phyloP scores from a whole-genome alignment of 495 filamentous ascomycete genomes.

The Cercophora scortea region DNA sequence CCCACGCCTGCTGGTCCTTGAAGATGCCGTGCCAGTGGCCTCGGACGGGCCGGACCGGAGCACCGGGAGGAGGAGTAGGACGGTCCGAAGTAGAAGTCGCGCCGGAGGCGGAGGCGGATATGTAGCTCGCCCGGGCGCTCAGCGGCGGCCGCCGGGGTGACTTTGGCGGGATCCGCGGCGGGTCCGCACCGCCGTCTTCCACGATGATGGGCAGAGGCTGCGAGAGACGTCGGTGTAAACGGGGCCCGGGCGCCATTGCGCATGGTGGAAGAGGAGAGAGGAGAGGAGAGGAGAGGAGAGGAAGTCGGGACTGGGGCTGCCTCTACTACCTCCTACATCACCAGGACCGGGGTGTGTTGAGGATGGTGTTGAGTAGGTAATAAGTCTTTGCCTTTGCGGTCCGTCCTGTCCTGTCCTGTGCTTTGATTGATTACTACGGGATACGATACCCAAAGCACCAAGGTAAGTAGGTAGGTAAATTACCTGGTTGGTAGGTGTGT shows the following conservation, averaged over 20 bases:
- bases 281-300: background rate
- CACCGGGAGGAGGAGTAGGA: too few species aligned
- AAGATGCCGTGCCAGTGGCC: background rate
- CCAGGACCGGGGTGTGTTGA: background rate
- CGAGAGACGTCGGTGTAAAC: constrained; percentile 5
- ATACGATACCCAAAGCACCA: too few species aligned
- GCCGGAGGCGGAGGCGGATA: too few species aligned
- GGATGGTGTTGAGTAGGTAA: too few species aligned
- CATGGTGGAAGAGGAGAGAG: background rate
- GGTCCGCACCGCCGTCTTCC: constrained; percentile 4
- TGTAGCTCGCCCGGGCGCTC: background rate
- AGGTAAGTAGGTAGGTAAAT: too few species aligned
- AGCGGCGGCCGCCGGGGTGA: constrained; percentile 5
- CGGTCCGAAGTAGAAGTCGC: background rate
- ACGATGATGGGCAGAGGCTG: constrained; percentile 14
- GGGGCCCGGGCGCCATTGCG: constrained; percentile 12
- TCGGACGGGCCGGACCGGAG: background rate
- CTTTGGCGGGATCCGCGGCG: constrained; percentile 6
- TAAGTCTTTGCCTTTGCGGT: too few species aligned
- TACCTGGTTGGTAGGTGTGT: too few species aligned
- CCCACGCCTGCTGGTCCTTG: constrained; percentile 1
- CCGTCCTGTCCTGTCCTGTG: too few species aligned
- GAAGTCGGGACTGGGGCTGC: background rate
- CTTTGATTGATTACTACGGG: too few species aligned
- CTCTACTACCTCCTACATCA: background rate